phyloP scores from a whole-genome alignment of 768 basidiomycete genomes.

The Neoboletus brunneissimus region DNA sequence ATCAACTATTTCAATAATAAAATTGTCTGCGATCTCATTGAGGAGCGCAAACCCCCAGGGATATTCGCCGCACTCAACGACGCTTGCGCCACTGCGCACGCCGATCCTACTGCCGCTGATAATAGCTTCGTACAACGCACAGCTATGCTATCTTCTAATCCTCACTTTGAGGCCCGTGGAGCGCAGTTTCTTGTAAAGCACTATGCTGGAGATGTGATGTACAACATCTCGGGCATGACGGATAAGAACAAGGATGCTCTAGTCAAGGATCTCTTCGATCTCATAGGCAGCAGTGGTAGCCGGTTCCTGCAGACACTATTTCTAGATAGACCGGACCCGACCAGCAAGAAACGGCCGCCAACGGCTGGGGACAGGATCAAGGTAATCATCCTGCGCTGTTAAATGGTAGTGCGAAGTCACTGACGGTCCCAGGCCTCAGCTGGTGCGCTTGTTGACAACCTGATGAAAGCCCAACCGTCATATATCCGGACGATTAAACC shows the following conservation, averaged over 20 bases:
- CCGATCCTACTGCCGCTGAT: conserved; percentile 94
- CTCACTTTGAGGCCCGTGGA: conserved; percentile 94
- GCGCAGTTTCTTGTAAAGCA: conserved; percentile 93
- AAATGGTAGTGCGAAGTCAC: not conserved
- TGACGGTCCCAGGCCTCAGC: conserved; percentile 67
- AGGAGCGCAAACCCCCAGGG: conserved; percentile 93
- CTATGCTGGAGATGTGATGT: conserved; percentile 98
- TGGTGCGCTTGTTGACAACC: conserved; percentile 91
- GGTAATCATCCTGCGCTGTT: conserved; percentile 38
- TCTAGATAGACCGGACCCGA: conserved; percentile 92
- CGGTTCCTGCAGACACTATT: conserved; percentile 86
- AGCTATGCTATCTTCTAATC: conserved; percentile 73
- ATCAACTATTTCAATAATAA: conserved; percentile 99
- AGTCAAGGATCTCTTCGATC: conserved; percentile 90
- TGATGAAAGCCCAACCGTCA: conserved; percentile 96
- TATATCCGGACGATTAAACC: conserved; percentile 99
- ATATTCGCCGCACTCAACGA: conserved; percentile 98
- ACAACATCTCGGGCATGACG: conserved; percentile 96
- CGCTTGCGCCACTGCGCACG: conserved; percentile 98
- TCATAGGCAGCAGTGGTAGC: conserved; percentile 77
- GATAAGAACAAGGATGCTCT: conserved; percentile 99
- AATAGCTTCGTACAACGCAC: conserved; percentile 95
- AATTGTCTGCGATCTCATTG: conserved; percentile 97
- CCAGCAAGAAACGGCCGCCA: conserved; percentile 96
- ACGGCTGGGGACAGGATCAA: conserved; percentile 98